A percentile compares a stretch with the other conserved stretches of the same genome.
phyloP scores from a whole-genome alignment of 1,139 yeast genomes.

The Komagataea norvegica region DNA sequence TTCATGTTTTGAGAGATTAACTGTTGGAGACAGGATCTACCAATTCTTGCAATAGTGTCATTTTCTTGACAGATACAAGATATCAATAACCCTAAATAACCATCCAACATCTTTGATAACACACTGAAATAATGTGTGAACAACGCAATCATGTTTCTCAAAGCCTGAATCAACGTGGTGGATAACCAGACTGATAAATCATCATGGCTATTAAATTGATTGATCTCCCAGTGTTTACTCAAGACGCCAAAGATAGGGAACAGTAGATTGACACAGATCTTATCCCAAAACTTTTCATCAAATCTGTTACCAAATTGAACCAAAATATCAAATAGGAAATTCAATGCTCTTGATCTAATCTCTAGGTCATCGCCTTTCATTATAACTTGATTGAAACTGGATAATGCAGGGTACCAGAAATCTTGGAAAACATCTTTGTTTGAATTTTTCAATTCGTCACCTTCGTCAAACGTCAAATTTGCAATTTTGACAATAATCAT shows the following conservation, averaged over 20 bases:
- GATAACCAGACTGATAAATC: constrained; percentile 93
- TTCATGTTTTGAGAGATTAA: constrained; percentile 67
- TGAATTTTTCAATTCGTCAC: constrained; percentile 42
- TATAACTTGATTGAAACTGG: constrained; percentile 80
- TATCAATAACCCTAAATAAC: constrained; percentile 69
- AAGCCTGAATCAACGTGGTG: constrained; percentile 92
- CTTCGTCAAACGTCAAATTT: constrained; percentile 38
- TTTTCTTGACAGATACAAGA: constrained; percentile 95
- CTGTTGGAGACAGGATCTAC: constrained; percentile 81
- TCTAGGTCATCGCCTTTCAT: constrained; percentile 95
- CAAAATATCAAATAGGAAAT: constrained; percentile 73
- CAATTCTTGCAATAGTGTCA: constrained; percentile 93
- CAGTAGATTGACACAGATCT: constrained; percentile 67
- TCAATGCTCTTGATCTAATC: constrained; percentile 85
- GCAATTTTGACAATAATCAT: constrained; percentile 59
- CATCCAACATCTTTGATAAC: constrained; percentile 67
- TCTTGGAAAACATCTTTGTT: constrained; percentile 35
- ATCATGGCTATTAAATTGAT: constrained; percentile 64
- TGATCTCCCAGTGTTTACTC: constrained; percentile 70
- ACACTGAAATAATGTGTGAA: constrained; percentile 77
- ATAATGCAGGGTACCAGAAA: constrained; percentile 67
- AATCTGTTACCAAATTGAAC: constrained; percentile 77
- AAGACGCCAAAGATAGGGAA: constrained; percentile 89
- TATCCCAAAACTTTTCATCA: constrained; percentile 74
- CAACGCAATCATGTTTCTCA: constrained; percentile 80